Evolutionary conservation across 805 yeast species (phyloP), one percentile per base, ranked within the genome.

Genomic region (Candida tallmaniae): DNA sequence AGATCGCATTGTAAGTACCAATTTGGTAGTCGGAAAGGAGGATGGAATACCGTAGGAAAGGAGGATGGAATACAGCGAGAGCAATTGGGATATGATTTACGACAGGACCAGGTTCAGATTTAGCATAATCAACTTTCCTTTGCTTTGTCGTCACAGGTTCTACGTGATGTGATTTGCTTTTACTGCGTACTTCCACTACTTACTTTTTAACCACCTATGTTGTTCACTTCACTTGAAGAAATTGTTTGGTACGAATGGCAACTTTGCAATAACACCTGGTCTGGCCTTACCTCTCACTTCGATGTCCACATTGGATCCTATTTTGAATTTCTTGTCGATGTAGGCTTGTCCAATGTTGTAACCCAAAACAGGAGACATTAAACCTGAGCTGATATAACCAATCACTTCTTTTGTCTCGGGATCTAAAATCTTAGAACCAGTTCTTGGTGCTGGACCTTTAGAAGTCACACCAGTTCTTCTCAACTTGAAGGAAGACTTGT

Each of bases 361-460:
- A 20, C 83, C 83, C 35, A 83, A 58, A 14, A 73, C 68, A 50
- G 82, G 70, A 44, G 82, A 66, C 36, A 79, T 64, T 58, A 78
- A 49, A 65, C 86, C 68, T 70, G 97, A 55, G 3, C 69, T 61
- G 75, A 79, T 54, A 72, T 71, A 52, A 30, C 80, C 71, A 54
- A 78, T 66, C 40, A 64, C 64, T 23, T 68, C 67, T 2, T 30
- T 31, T 15, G 25, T 29, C 12, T 38, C 37, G 15, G 79, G 79
- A 18, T 73, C 76, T 44, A 70, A 80, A 10, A 90, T 73, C 47
- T 76, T 76, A 46, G 76, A 68, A 7, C 84, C 87, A 17, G 80
- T 82, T 60, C 98, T 78, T 21, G 97, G 96, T 2, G 98, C 87
- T 8, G 97, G 97, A 1, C 97, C 97, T 44, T 70, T 73, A 6